phyloP scores from a whole-genome alignment of 78 protist genomes.

The Isochrysis galbana region DNA sequence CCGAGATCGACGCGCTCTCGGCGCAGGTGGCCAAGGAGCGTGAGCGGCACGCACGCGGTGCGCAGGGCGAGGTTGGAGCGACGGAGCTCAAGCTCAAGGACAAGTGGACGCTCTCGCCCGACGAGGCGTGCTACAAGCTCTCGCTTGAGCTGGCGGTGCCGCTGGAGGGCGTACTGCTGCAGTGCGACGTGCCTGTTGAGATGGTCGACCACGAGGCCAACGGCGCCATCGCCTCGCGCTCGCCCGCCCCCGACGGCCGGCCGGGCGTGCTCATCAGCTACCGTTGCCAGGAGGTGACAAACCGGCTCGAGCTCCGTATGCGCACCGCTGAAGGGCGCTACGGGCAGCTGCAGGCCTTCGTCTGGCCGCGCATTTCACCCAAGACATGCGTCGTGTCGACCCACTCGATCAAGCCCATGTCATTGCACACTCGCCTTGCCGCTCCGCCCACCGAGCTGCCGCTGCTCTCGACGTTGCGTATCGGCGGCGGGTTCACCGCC shows the following conservation, averaged over 20 bases:
- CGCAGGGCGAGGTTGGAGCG: neutral
- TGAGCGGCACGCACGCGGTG: neutral
- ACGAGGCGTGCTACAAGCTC: conserved; percentile 26
- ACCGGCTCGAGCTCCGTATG: conserved; percentile 4
- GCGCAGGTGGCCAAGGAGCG: neutral
- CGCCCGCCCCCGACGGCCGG: neutral
- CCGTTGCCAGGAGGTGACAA: conserved; percentile 1
- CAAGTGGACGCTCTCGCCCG: neutral
- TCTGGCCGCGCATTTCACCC: conserved; percentile 30
- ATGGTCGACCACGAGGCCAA: conserved; percentile 7
- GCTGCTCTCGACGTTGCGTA: too few species aligned
- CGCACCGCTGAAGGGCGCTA: conserved; percentile 58
- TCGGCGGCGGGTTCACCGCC: too few species aligned
- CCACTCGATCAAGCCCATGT: conserved; percentile 40
- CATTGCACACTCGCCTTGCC: conserved; percentile 40
- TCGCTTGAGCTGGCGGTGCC: conserved; percentile 5
- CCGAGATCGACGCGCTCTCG: neutral
- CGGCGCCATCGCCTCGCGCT: conserved; percentile 12
- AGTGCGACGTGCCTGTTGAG: conserved; percentile 34
- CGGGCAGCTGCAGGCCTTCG: conserved; percentile 40
- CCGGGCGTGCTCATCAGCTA: neutral
- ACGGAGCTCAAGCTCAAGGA: neutral
- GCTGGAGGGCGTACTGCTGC: conserved; percentile 15
- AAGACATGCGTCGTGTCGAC: neutral
- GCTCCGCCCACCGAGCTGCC: too few species aligned